Evolutionary conservation across 768 basidiomycete genomes (phyloP), one percentile per base, ranked within the genome.

Genomic region (Boletus rufocinnamomeus): DNA sequence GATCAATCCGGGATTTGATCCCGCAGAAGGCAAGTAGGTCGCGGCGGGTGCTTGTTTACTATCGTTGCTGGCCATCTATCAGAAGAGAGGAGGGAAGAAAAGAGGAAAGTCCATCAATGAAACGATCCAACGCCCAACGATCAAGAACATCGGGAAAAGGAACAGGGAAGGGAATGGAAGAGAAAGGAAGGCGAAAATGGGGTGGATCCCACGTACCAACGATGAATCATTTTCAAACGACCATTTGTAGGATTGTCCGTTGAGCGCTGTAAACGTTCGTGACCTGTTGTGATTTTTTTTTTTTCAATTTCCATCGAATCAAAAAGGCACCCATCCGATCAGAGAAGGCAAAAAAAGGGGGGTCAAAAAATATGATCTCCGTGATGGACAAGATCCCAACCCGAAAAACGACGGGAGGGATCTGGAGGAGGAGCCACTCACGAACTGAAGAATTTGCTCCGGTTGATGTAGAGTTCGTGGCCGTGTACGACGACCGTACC

Each of bases 191-290:
- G n/a, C 8, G 11, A 28, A 35, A 21, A 16, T 23, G 6, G 27
- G 21, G 34, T 9, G 40, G 28, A 47, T 38, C 35, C 7, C 21
- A 63, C 63, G 55, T 55, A 74, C 71, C 67, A 74, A 50, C 43
- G 67, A 67, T 1, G 72, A 61, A 34, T 72, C 71, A 8, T 73
- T 73, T 30, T 69, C 67, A 41, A 74, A 72, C 21, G 71, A 66
- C 72, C 72, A 72, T 57, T 72, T 72, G 56, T 72, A 72, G 7
- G 72, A 69, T 44, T 72, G 69, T 19, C 71, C 72, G 47, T 72
- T 72, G 63, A 74, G 64, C 27, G 72, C 73, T 41, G 65, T 72
- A 41, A 72, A 72, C 47, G 73, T 73, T 30, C 72, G 63, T 37
- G 72, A 74, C 50, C 71, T 72, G 49, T 54, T 54, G 13, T 50